Conservation (phyloP, 148 eudicot species). For the Dianthus caryophyllus region DNA sequence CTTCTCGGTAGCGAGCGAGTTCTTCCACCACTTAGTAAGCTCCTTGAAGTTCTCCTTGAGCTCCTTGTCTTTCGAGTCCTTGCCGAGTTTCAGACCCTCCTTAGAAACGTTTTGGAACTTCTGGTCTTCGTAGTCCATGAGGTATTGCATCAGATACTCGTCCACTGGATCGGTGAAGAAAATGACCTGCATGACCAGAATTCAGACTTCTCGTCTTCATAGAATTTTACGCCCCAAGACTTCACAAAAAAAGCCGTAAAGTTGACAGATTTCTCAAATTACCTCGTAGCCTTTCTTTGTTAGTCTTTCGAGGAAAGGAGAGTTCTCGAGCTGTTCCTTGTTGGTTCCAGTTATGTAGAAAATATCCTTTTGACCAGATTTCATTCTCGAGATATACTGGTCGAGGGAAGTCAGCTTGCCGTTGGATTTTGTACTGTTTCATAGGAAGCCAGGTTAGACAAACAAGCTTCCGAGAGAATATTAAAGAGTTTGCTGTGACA, state of each 20-base stretch:
- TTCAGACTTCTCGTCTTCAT: background rate
- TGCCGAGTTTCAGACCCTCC: constrained; percentile 86
- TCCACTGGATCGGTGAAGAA: constrained; percentile 97
- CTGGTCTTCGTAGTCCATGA: constrained; percentile 96
- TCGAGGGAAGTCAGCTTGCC: constrained; percentile 92
- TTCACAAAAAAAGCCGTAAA: too few species aligned
- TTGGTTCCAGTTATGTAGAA: constrained; percentile 88
- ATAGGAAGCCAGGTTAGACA: constrained; percentile 11
- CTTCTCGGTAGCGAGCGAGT: constrained; percentile 64
- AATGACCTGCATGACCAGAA: constrained; percentile 56
- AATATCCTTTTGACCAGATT: constrained; percentile 88
- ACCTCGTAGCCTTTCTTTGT: constrained; percentile 91
- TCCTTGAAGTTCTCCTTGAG: constrained; percentile 91
- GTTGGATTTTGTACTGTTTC: constrained; percentile 68
- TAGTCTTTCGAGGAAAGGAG: constrained; percentile 98
- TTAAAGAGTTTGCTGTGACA: background rate
- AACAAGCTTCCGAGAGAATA: background rate
- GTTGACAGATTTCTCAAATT: background rate
- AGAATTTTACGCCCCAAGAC: too few species aligned
- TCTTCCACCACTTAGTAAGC: constrained; percentile 98
- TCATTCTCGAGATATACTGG: constrained; percentile 95
- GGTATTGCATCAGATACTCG: constrained; percentile 96
- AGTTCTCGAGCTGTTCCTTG: constrained; percentile 95
- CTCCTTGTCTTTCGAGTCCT: constrained; percentile 82
- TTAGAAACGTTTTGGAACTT: constrained; percentile 98